Percentiles rank a stretch among this genome's conserved stretches.
Conservation (phyloP, 768 basidiomycete genomes). For the Neoboletus magnificus region DNA sequence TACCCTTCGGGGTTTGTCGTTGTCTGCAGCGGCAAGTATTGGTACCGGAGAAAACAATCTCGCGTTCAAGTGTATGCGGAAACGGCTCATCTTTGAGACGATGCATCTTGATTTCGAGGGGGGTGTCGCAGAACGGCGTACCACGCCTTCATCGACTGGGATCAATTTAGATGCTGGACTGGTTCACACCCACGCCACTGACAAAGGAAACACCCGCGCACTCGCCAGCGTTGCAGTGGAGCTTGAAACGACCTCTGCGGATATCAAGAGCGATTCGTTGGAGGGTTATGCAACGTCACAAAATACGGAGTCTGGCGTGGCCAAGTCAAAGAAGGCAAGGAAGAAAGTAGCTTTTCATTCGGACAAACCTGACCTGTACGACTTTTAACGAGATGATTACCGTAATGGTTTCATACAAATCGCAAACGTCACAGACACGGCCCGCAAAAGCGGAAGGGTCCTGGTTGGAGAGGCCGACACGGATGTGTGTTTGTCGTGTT, state of each 20-base stretch:
- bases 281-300: conserved; percentile 12
- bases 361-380: conserved; percentile 69
- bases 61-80: conserved; percentile 89
- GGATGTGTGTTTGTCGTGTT: background rate
- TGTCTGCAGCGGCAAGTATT: conserved; percentile 45
- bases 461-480: background rate
- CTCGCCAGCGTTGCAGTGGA: conserved; percentile 43
- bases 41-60: conserved; percentile 94
- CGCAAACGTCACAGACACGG: background rate
- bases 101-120: conserved; percentile 85
- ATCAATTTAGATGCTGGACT: conserved; percentile 16
- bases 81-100: conserved; percentile 86
- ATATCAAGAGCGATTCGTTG: background rate
- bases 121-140: conserved; percentile 75
- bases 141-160: conserved; percentile 42
- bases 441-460: background rate
- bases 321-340: conserved; percentile 45
- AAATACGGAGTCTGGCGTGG: conserved; percentile 1
- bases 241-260: conserved; percentile 34
- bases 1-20: conserved; percentile 73
- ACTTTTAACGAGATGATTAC: conserved; percentile 48
- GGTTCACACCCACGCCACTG: conserved; percentile 18
- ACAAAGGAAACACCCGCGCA: conserved; percentile 14
- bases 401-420: background rate
- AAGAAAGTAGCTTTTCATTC: conserved; percentile 70